Percentiles rank a stretch among this genome's conserved stretches.
These are phyloP conservation scores for Spiromastix sp. DNA, from an alignment of 2,329 filamentous ascomycete genomes.

Conservation along the genomic window DNA sequence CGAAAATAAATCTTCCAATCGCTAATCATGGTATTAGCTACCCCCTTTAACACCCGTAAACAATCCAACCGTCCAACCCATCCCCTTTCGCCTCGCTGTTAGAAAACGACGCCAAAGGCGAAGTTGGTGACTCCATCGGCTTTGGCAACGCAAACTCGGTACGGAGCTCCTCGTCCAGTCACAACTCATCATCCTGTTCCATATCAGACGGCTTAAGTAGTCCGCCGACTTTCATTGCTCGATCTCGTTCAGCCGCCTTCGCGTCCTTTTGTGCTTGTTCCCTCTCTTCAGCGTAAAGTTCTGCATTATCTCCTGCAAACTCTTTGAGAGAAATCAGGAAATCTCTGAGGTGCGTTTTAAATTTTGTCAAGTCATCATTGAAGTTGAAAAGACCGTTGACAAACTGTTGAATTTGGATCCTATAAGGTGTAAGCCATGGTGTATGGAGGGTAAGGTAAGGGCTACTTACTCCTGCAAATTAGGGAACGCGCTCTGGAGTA, in stretches of 20 bases:
- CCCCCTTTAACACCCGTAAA: constrained; percentile 5
- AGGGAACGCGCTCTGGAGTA: constrained; percentile 82
- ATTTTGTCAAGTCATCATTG: constrained; percentile 83
- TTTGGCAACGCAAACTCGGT: constrained; percentile 42
- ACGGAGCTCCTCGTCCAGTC: constrained; percentile 64
- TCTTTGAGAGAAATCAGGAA: constrained; percentile 97
- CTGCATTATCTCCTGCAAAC: constrained; percentile 89
- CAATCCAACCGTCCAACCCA: constrained; percentile 3
- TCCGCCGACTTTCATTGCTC: constrained; percentile 88
- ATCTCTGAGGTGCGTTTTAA: constrained; percentile 91
- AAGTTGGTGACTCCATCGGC: neutral
- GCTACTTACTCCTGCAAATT: constrained; percentile 75
- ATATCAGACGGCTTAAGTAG: constrained; percentile 96
- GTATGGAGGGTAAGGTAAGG: constrained; percentile 7
- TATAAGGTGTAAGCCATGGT: constrained; percentile 36
- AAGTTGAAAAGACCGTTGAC: constrained; percentile 80
- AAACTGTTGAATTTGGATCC: constrained; percentile 77
- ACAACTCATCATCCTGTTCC: constrained; percentile 70
- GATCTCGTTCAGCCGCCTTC: constrained; percentile 79
- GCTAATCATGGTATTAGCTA: too few species aligned
- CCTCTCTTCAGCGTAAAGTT: constrained; percentile 87
- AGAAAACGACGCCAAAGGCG: neutral
- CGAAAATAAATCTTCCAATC: too few species aligned
- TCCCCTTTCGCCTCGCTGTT: neutral
- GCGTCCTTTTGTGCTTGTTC: constrained; percentile 82